Conservation (phyloP, 805 yeast species). For the Phaffomyces antillensis region DNA sequence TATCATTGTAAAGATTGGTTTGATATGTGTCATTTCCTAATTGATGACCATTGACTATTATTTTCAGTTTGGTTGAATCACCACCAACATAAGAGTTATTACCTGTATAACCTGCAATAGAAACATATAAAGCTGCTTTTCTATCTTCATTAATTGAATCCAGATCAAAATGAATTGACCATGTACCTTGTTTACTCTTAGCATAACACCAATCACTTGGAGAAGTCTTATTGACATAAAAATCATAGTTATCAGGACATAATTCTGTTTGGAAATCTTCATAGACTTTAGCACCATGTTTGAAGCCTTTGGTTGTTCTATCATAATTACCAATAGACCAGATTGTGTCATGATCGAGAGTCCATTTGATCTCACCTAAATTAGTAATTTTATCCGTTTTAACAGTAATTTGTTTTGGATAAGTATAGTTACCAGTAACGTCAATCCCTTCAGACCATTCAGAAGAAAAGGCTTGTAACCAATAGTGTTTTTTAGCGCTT, state of each 20-base stretch:
- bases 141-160: not conserved
- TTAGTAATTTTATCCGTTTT: not conserved
- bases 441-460: constrained; percentile 4
- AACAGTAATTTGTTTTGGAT: not conserved
- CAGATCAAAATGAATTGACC: constrained; percentile 1
- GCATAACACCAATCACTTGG: constrained; percentile 1
- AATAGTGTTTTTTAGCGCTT: not conserved
- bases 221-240: not conserved
- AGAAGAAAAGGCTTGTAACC: constrained; percentile 2
- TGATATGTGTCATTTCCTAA: not conserved
- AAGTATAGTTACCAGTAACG: constrained; percentile 1
- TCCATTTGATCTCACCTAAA: constrained; percentile 1
- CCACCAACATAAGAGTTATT: constrained; percentile 3
- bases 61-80: constrained; percentile 1
- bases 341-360: not conserved
- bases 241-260: constrained; percentile 1
- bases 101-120: constrained; percentile 4
- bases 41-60: constrained; percentile 3
- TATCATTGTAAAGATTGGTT: constrained; percentile 1
- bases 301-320: constrained; percentile 2
- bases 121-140: constrained; percentile 1
- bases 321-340: constrained; percentile 4
- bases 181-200: constrained; percentile 1
- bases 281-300: constrained; percentile 1
- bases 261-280: constrained; percentile 3